These are phyloP conservation scores for Nepenthes alata DNA, from an alignment of 179 eudicot genomes.

Conservation along the genomic window DNA sequence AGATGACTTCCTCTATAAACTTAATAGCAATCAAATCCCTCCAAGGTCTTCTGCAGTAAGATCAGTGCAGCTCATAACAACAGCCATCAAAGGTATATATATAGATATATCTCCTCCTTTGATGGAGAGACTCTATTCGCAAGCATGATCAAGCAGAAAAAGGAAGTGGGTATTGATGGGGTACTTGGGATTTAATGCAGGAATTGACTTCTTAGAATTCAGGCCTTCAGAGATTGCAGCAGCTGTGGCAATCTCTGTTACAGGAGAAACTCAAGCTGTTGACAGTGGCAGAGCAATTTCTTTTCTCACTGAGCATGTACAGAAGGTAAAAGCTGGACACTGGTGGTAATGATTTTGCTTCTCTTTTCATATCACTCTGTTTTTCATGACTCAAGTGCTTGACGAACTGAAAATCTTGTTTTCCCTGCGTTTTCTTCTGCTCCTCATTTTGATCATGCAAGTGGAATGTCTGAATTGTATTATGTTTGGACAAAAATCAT, in stretches of 20 bases:
- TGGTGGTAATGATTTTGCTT: not conserved
- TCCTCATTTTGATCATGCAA: not conserved
- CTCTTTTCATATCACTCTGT: not conserved
- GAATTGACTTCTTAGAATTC: constrained; percentile 11
- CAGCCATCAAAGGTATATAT: constrained; percentile 6
- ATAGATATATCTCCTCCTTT: not conserved
- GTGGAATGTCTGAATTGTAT: too few relatives aligned
- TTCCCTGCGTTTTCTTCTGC: too few relatives aligned
- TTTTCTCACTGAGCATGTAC: constrained; percentile 20
- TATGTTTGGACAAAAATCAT: too few relatives aligned
- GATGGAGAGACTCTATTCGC: not conserved
- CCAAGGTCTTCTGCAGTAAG: constrained; percentile 1
- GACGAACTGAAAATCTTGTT: not conserved
- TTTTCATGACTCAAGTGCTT: not conserved
- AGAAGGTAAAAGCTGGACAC: constrained; percentile 32
- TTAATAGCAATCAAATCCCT: constrained; percentile 1
- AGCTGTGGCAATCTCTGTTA: constrained; percentile 12
- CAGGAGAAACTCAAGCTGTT: constrained; percentile 19
- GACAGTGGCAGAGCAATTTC: constrained; percentile 30
- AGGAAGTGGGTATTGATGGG: not conserved
- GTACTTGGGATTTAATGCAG: constrained; percentile 9
- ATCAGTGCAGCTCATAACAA: constrained; percentile 7
- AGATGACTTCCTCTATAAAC: constrained; percentile 7
- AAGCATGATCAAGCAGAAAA: not conserved
- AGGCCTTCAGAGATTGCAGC: constrained; percentile 15